Evolutionary conservation across 176 grass and related monocot genomes (phyloP), one percentile per base, ranked within the genome.

Genomic region (Luzula sylvatica): DNA sequence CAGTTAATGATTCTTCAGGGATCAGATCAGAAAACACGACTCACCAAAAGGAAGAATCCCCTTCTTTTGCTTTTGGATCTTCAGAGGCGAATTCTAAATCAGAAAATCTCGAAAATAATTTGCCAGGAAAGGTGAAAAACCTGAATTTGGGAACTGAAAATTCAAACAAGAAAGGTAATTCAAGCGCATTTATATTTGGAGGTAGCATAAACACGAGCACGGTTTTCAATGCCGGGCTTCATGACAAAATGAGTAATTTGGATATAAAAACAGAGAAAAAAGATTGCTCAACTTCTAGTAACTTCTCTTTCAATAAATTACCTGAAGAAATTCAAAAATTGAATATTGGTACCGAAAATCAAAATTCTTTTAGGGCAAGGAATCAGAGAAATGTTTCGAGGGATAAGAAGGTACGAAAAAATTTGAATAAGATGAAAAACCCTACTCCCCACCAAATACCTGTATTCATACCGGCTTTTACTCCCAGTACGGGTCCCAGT

Each of bases 381-480:
- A 61, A 74, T 53, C 81, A 78, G 68, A 90, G 55, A 32, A 61
- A 72, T 69, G 72, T 50, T 41, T 49, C 51, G 51, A 92, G 64
- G 73, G 70, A 26, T 50, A 61, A 67, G 71, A 80, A 63, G 67
- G 78, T 56, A 67, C 89, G 71, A 57, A 92, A 77, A 64, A 87
- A 35, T 7, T 56, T 52, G 28, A 54, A 23, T 55, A 92, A 56
- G 56, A 23, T 53, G 40, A 88, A 75, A 56, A 78, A 83, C 52
- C 41, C 30, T 43, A 19, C 47, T 50, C 14, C 18, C 45, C 55
- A 74, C 53, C 71, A 83, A 2, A 63, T 17, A 44, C 28, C 58
- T 55, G 45, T 65, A 64, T 46, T 67, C 32, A 63, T 70, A 71
- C 35, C 72, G 48, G 24, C 27, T 60, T 54, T 48, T 50, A 65